Evolutionary conservation across 2,329 filamentous ascomycete species (phyloP).

Genomic region (Zasmidium citrigriseum): DNA sequence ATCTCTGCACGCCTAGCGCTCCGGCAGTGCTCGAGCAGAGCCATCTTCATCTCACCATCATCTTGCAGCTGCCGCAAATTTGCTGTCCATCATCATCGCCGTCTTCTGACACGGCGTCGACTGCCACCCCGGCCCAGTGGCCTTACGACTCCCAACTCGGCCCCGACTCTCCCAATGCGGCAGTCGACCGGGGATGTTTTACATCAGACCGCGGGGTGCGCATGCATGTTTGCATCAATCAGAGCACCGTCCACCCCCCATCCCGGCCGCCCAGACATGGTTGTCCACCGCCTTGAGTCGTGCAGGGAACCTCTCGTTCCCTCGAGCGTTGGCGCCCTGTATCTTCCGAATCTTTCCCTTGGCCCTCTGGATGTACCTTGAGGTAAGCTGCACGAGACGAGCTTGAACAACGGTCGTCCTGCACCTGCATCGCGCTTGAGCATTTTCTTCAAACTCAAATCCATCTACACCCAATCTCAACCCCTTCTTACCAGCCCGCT

Average conservation of each 20-base stretch:
- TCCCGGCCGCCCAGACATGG: slow-evolving; percentile 5
- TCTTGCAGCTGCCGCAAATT: slow-evolving; percentile 9
- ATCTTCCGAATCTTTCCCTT: slow-evolving; percentile 10
- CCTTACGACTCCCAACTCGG: background rate
- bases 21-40: slow-evolving; percentile 19
- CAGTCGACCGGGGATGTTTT: background rate
- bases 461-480: slow-evolving; percentile 14
- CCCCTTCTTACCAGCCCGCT: slow-evolving; percentile 3
- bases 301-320: slow-evolving; percentile 5
- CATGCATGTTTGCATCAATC: slow-evolving; percentile 12
- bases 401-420: slow-evolving; percentile 6
- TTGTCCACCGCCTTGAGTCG: slow-evolving; percentile 3
- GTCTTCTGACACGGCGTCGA: background rate
- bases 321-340: background rate
- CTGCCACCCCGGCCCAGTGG: slow-evolving; percentile 1
- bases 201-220: slow-evolving; percentile 8
- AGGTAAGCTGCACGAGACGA: slow-evolving; percentile 14
- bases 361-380: slow-evolving; percentile 9
- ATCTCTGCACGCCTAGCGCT: slow-evolving; percentile 18
- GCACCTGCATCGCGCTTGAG: slow-evolving; percentile 14
- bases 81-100: slow-evolving; percentile 1
- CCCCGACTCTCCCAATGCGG: slow-evolving; percentile 4
- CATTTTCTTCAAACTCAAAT: slow-evolving; percentile 11
- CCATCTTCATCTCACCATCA: background rate
- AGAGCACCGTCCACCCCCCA: background rate